A percentile compares a stretch with the other conserved stretches of the same genome.
phyloP scores from a whole-genome alignment of 2,329 filamentous ascomycete genomes.

The Venturia aucupariae region DNA sequence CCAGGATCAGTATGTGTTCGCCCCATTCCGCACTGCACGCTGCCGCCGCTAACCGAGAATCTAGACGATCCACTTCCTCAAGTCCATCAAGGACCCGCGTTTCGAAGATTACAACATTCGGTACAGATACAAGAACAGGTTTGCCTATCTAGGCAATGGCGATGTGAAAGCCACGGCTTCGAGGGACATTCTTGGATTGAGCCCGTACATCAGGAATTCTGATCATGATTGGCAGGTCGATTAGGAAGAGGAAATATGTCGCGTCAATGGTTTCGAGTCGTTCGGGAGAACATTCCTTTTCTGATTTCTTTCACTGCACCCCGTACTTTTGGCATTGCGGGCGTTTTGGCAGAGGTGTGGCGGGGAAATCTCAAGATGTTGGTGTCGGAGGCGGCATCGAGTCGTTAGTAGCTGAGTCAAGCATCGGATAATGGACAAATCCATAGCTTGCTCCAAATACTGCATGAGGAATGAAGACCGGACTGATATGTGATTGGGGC shows the following conservation, averaged over 20 bases:
- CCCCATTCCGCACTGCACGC: background rate
- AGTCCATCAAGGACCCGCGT: constrained; percentile 28
- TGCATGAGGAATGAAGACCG: too few species aligned
- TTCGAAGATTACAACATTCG: constrained; percentile 27
- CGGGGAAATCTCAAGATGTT: too few species aligned
- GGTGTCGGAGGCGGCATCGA: background rate
- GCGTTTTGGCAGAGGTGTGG: too few species aligned
- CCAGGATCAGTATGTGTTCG: constrained; percentile 29
- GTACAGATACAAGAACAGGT: constrained; percentile 30
- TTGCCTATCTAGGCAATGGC: constrained; percentile 31
- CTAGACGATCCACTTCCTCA: constrained; percentile 30
- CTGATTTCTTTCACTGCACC: background rate
- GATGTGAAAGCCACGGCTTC: constrained; percentile 36
- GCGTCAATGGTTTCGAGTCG: too few species aligned
- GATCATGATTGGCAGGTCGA: constrained; percentile 39
- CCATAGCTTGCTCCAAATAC: too few species aligned
- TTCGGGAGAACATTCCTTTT: background rate
- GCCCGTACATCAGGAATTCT: constrained; percentile 35
- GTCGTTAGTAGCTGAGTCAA: background rate
- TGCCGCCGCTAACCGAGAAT: constrained; percentile 1
- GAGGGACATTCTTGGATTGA: constrained; percentile 32
- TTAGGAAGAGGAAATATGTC: constrained; percentile 20
- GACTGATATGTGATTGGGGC: background rate
- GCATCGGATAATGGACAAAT: background rate
- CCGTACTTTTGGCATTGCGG: background rate